phyloP scores from a whole-genome alignment of 225 moss, liverwort and hornwort genomes.

The Polytrichum formosum region DNA sequence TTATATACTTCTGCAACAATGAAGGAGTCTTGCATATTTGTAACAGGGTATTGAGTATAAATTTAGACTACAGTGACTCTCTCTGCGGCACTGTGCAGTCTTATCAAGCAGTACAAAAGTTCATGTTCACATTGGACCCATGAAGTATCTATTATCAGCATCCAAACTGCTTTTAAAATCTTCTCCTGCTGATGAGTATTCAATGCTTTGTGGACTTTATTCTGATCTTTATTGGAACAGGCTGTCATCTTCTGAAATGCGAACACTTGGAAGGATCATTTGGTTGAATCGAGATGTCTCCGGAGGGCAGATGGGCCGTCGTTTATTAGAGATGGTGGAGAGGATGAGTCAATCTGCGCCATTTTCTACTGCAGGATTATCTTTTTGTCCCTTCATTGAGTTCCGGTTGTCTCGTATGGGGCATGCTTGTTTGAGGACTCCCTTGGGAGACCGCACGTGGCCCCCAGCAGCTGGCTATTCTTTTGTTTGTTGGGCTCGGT shows the following conservation, averaged over 20 bases:
- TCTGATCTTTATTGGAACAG: constrained; percentile 34
- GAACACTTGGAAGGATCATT: constrained; percentile 63
- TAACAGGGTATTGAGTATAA: too few relatives aligned
- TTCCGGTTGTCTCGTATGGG: constrained; percentile 75
- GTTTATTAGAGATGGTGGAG: constrained; percentile 68
- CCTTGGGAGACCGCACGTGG: constrained; percentile 87
- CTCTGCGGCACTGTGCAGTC: too few relatives aligned
- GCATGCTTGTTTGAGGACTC: constrained; percentile 80
- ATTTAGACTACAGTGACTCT: too few relatives aligned
- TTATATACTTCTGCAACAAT: too few relatives aligned
- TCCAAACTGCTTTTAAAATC: too few relatives aligned
- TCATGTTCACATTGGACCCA: too few relatives aligned
- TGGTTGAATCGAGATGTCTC: constrained; percentile 76
- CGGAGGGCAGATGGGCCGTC: constrained; percentile 47
- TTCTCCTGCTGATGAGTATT: too few relatives aligned
- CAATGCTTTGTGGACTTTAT: too few relatives aligned
- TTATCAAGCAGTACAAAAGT: too few relatives aligned
- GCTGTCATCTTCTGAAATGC: constrained; percentile 74
- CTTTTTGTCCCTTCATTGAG: constrained; percentile 78
- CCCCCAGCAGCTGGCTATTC: constrained; percentile 92
- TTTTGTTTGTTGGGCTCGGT: constrained; percentile 87
- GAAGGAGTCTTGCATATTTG: too few relatives aligned
- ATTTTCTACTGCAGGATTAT: constrained; percentile 52
- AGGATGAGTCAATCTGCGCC: constrained; percentile 71
- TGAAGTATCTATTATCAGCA: too few relatives aligned